These are phyloP conservation scores for Flaveria brownii DNA, from an alignment of 129 eudicot species.

Conservation along the genomic window DNA sequence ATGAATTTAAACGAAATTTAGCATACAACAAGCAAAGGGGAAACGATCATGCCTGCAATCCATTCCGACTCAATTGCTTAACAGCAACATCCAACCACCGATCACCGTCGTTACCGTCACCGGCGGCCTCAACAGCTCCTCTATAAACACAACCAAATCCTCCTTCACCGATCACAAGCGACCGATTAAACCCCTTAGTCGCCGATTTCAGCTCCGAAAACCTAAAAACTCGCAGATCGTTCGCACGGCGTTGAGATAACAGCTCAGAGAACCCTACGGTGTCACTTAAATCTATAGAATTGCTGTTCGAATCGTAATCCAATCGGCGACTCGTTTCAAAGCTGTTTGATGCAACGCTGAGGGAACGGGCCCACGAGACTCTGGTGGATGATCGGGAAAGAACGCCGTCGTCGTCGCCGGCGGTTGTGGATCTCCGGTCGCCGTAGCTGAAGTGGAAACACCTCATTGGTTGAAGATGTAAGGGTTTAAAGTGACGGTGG, in stretches of 20 bases:
- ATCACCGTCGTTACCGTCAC: constrained; percentile 31
- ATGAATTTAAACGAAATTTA: not conserved
- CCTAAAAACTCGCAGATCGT: constrained; percentile 66
- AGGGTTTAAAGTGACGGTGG: not conserved
- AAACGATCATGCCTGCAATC: constrained; percentile 81
- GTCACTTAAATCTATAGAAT: constrained; percentile 46
- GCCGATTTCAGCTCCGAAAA: constrained; percentile 73
- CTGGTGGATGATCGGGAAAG: constrained; percentile 51
- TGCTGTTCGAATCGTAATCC: constrained; percentile 48
- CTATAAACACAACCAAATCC: constrained; percentile 85
- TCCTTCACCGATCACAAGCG: constrained; percentile 77
- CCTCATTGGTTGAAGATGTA: constrained; percentile 42
- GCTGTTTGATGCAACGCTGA: constrained; percentile 64
- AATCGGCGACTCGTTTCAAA: constrained; percentile 55
- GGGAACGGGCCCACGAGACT: constrained; percentile 78
- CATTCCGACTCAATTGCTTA: constrained; percentile 84
- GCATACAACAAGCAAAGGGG: not conserved
- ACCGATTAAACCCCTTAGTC: constrained; percentile 65
- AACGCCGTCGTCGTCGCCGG: constrained; percentile 35
- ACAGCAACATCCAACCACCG: constrained; percentile 69
- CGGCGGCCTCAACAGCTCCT: constrained; percentile 36
- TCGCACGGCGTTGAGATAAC: constrained; percentile 54
- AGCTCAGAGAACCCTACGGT: constrained; percentile 47
- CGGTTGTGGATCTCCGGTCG: constrained; percentile 25
- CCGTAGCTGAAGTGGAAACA: constrained; percentile 75